Percentiles rank a stretch among this genome's conserved stretches.
Evolutionary conservation across 2,329 filamentous ascomycete genomes (phyloP).

Genomic region (Stylonectria norvegica): DNA sequence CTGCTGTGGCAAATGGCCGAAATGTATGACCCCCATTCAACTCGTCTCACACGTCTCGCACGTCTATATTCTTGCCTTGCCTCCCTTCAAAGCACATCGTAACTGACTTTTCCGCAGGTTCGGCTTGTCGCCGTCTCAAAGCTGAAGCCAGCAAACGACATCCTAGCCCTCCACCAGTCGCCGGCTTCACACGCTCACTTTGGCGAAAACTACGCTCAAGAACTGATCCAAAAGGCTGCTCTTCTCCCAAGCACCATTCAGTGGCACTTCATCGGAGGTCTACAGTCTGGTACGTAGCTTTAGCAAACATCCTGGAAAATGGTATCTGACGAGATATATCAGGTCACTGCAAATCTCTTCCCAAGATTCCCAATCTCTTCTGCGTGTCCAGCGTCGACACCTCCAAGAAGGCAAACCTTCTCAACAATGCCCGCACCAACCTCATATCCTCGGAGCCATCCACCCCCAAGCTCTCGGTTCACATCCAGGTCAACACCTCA

Average conservation of each 20-base stretch:
- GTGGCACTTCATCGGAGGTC: slow-evolving; percentile 96
- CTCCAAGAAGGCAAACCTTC: slow-evolving; percentile 77
- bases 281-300: slow-evolving; percentile 63
- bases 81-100: neutral
- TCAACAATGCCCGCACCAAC: slow-evolving; percentile 72
- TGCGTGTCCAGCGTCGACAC: slow-evolving; percentile 89
- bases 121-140: slow-evolving; percentile 95
- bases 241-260: slow-evolving; percentile 72
- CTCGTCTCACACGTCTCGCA: neutral
- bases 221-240: slow-evolving; percentile 80
- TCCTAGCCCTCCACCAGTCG: slow-evolving; percentile 73
- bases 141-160: slow-evolving; percentile 87
- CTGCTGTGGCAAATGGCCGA: slow-evolving; percentile 49
- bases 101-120: slow-evolving; percentile 47
- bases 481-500: slow-evolving; percentile 94
- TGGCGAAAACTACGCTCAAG: slow-evolving; percentile 94
- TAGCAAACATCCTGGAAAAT: neutral
- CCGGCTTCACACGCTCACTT: slow-evolving; percentile 69
- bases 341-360: slow-evolving; percentile 88
- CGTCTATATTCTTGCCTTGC: too few species aligned
- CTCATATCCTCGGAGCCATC: slow-evolving; percentile 42
- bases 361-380: slow-evolving; percentile 84
- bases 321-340: slow-evolving; percentile 7
- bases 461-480: slow-evolving; percentile 59
- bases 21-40: slow-evolving; percentile 41